Evolutionary conservation across 2,329 filamentous ascomycete genomes (phyloP).

Genomic region (Hypoxylon sp.): DNA sequence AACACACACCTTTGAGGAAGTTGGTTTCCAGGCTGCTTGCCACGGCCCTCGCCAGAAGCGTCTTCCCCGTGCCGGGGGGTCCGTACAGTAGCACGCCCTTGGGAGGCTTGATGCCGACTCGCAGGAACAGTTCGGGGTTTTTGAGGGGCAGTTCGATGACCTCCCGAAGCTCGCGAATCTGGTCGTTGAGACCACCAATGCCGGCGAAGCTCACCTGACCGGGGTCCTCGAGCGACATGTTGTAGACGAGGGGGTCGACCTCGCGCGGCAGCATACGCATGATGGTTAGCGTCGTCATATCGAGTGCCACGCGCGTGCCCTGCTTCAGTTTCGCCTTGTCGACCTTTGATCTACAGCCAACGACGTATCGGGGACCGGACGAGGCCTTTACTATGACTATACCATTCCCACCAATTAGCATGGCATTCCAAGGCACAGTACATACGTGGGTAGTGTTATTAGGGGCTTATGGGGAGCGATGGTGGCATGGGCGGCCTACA

Average conservation of each 20-base stretch:
- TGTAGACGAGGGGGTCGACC: slow-evolving; percentile 98
- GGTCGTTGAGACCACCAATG: slow-evolving; percentile 96
- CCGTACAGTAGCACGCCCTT: slow-evolving; percentile 97
- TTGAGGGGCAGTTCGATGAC: slow-evolving; percentile 98
- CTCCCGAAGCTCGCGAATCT: slow-evolving; percentile 95
- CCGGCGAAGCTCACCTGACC: slow-evolving; percentile 97
- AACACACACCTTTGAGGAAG: slow-evolving; percentile 84
- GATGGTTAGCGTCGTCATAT: slow-evolving; percentile 99
- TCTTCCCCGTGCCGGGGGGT: slow-evolving; percentile 96
- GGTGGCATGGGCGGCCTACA: slow-evolving; percentile 66
- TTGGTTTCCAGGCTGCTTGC: slow-evolving; percentile 97
- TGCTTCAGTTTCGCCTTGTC: slow-evolving; percentile 98
- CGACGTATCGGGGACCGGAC: slow-evolving; percentile 95
- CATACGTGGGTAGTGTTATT: not conserved
- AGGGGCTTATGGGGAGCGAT: not conserved
- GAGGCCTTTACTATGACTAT: slow-evolving; percentile 98
- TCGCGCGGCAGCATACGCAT: slow-evolving; percentile 99
- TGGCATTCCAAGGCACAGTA: not conserved
- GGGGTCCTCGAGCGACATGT: slow-evolving; percentile 98
- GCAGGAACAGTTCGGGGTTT: slow-evolving; percentile 95
- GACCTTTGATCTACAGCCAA: slow-evolving; percentile 97
- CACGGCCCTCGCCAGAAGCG: slow-evolving; percentile 89
- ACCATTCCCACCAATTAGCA: slow-evolving; percentile 2
- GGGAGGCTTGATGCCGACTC: slow-evolving; percentile 98
- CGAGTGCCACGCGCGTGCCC: slow-evolving; percentile 93